Evolutionary conservation across 116 monocot species (phyloP), one percentile per base, ranked within the genome.

Genomic region (Papilionanthe hybrid): DNA sequence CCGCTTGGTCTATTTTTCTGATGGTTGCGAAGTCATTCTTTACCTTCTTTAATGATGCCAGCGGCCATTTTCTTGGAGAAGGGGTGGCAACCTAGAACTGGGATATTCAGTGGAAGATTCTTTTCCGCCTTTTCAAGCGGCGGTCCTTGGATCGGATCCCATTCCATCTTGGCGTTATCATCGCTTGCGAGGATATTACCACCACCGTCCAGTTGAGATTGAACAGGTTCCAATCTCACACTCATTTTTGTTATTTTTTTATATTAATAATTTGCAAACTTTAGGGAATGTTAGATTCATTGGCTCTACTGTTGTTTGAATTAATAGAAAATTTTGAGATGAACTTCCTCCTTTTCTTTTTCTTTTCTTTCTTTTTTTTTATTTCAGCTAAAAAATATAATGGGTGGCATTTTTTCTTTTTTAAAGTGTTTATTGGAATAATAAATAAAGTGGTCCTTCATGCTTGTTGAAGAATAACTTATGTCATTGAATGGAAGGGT

Each of bases 181-280:
- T 30, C 28, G 32, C 69, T n/a, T 71, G 37, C 30, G 69, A 71
- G 30, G 69, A 32, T 71, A 32, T 71, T 71, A 71, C 23, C 69
- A 71, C 11, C 69, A 37, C 17, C 69, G 5, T 71, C 32, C 28
- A 1, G 69, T 37, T 71, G 69, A 71, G 69, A 5, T 71, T 37
- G 69, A 71, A 71, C 20, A 71, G 69, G 69, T 71, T 28, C 17
- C 32, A 71, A 71, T 71, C 69, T 71, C 15, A n/a, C n/a, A 37
- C 32, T 22, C 69, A 37, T 30, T 71, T 37, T 37, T 37, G 5
- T 18, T 37, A 71, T 71, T 11, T 71, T 28, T 30, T 30, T 37
- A 30, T 71, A 4, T 30, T 17, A 30, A 37, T 37, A 37, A 30
- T 71, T 71, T 71, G 28, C 32, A 13, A 15, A 5, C 28, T 37